Percentiles rank a stretch among this genome's conserved stretches.
These are phyloP conservation scores for Porphyrellus cyaneotinctus DNA, from an alignment of 768 basidiomycete genomes.

Conservation along the genomic window DNA sequence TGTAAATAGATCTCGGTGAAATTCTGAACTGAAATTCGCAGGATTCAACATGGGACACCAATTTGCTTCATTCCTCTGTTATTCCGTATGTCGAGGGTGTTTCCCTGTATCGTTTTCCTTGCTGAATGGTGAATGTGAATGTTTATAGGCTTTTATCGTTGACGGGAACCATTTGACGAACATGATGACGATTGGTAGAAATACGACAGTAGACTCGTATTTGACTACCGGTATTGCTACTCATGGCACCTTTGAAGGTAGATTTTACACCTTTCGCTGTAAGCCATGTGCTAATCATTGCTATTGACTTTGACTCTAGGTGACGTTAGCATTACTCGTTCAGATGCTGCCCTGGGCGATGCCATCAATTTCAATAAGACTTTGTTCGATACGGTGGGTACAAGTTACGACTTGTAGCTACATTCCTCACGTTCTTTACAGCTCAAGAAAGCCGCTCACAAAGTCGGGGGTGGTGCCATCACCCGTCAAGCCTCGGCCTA, in stretches of 20 bases:
- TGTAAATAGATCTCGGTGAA: too few species aligned
- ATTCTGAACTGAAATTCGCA: too few species aligned
- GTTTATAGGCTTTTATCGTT: too few species aligned
- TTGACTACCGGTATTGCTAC: slow-evolving; percentile 11
- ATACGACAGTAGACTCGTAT: background rate
- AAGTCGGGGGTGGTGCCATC: slow-evolving; percentile 12
- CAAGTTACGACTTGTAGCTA: too few species aligned
- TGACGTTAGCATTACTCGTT: background rate
- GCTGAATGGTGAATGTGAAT: too few species aligned
- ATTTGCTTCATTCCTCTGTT: too few species aligned
- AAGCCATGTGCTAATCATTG: background rate
- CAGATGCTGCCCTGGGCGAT: background rate
- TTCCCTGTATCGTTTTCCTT: too few species aligned
- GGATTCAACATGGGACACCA: too few species aligned
- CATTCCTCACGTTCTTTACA: background rate
- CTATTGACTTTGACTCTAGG: background rate
- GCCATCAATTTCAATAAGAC: background rate
- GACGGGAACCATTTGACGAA: too few species aligned
- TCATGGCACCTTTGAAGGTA: slow-evolving; percentile 24
- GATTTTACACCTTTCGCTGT: background rate
- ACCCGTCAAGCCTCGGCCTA: slow-evolving; percentile 18
- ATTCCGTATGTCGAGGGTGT: too few species aligned
- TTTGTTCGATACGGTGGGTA: background rate
- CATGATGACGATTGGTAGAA: too few species aligned
- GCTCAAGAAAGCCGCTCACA: slow-evolving; percentile 13